Base-by-base conservation (phyloP, 1,284 basidiomycete species). In the Trichosporon ovoides region DNA sequence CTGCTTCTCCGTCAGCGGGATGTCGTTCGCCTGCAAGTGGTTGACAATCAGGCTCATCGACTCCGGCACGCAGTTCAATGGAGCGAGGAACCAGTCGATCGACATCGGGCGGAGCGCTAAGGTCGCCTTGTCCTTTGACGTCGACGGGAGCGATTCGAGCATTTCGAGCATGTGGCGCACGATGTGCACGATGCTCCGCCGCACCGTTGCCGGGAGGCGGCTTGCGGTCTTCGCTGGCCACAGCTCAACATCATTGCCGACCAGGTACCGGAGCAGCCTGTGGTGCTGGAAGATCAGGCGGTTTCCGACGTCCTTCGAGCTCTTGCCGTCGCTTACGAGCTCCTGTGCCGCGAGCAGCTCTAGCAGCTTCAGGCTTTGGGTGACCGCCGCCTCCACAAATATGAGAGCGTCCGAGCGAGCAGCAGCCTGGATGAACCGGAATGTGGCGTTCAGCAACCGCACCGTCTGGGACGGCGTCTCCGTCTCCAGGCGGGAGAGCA, bases 11-110 rank as follows among this genome's bases (percentile, higher is more conserved):
- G 53, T 33, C 3, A 59, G 34, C 9, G 13, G 19, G 9, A 53
- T 38, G 1, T 19, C 34, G n/a, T n/a, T 28, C 16, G 4, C 3
- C 18, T 31, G n/a, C 3, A 35, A 38, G 38, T 55, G 52, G 9
- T 18, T 16, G 16, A 58, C 16, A 20, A 58, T 38, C 36, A 31
- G 14, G 1, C 19, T 33, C 7, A 55, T 33, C 3, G 37, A 46
- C 3, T 31, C 48, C 5, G 38, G 48, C 3, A 35, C 28, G 7
- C 50, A 49, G 36, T 53, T 43, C 16, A 13, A 14, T 3, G 57
- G 38, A 1, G 57, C 40, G 14, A 58, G 48, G 24, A 58, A 37
- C 14, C 38, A 52, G 34, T 36, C 40, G 11, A 53, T 20, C 16
- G 35, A 38, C 11, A n/a, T n/a, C 2, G 56, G 43, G 6, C 43